Conservation (phyloP, 192 early-diverging fungal genomes). For the Coemansia sp. region DNA sequence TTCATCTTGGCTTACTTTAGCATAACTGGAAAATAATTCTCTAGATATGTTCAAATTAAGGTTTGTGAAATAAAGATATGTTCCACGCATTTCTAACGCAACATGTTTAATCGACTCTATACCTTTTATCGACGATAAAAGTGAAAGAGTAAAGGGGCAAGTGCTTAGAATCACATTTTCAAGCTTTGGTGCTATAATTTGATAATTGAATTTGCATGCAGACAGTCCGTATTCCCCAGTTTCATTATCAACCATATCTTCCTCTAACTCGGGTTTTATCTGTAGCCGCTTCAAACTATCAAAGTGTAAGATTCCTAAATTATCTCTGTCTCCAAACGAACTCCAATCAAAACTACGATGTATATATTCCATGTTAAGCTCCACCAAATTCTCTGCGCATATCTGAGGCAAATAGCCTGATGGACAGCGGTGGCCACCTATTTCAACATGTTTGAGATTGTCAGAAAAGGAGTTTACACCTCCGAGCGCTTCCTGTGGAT, state of each 20-base stretch:
- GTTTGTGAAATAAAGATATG: background rate
- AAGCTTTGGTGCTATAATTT: conserved; percentile 5
- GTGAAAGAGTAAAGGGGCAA: background rate
- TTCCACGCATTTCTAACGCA: background rate
- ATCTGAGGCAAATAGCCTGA: background rate
- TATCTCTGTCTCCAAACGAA: background rate
- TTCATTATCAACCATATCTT: background rate
- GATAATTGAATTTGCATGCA: background rate
- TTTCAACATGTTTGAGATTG: background rate
- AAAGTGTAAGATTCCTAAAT: background rate
- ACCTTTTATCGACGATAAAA: background rate
- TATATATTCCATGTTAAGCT: background rate
- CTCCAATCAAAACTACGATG: background rate
- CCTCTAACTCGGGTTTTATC: background rate
- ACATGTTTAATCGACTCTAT: background rate
- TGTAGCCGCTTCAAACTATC: background rate
- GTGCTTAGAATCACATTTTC: background rate
- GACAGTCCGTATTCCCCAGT: background rate
- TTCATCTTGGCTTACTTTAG: background rate
- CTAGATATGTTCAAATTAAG: background rate
- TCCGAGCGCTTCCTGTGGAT: background rate
- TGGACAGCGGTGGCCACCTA: background rate
- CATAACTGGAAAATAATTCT: background rate
- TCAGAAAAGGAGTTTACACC: background rate
- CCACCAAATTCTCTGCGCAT: background rate